A percentile compares a stretch with the other conserved stretches of the same genome.
Evolutionary conservation across 2,329 filamentous ascomycete species (phyloP).

Genomic region (Fusarium buxicola): DNA sequence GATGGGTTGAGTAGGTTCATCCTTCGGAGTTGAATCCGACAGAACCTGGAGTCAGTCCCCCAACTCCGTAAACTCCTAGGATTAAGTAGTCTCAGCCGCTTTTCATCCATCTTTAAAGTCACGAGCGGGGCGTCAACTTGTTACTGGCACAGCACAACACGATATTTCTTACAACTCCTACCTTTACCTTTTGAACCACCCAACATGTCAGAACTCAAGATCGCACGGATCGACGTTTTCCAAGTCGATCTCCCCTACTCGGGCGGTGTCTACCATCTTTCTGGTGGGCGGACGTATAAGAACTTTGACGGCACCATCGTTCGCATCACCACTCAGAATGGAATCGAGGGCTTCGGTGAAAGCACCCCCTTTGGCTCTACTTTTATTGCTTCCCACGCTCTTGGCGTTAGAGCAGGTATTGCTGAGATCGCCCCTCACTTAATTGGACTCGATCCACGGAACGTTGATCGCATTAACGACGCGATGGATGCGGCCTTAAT

Average conservation of each 20-base stretch:
- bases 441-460: conserved; percentile 17
- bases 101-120: too few relatives aligned
- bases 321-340: conserved; percentile 17
- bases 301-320: conserved; percentile 18
- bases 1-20: too few relatives aligned
- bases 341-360: conserved; percentile 21
- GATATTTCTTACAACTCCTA: too few relatives aligned
- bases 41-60: too few relatives aligned
- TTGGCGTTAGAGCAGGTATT: conserved; percentile 12
- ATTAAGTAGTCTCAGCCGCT: too few relatives aligned
- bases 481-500: conserved; percentile 20
- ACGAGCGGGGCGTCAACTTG: too few relatives aligned
- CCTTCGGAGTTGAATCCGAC: too few relatives aligned
- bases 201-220: conserved; percentile 15
- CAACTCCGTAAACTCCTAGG: too few relatives aligned
- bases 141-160: too few relatives aligned
- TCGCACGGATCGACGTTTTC: conserved; percentile 16
- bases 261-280: conserved; percentile 16
- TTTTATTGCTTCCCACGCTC: conserved; percentile 14
- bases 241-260: conserved; percentile 13
- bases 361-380: conserved; percentile 16
- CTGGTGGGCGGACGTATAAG: conserved; percentile 5
- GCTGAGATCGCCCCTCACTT: conserved; percentile 14
- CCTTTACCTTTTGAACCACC: too few relatives aligned
- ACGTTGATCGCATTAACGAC: conserved; percentile 19